These are phyloP conservation scores for Ministeria vibrans DNA, from an alignment of 78 protist species.

Conservation along the genomic window DNA sequence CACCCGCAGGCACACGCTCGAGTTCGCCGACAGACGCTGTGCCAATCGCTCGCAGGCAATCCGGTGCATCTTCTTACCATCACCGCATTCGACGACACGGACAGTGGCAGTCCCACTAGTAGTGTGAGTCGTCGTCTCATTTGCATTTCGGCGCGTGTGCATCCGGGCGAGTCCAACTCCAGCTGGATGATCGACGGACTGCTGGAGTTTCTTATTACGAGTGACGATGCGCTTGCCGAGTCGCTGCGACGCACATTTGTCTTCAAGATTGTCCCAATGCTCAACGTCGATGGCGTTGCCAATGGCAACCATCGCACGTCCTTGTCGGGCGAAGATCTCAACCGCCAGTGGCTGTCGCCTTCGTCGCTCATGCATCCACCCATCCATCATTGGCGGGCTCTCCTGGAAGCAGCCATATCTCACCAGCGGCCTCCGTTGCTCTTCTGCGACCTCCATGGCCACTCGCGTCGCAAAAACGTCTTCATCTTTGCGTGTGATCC, in stretches of 20 bases:
- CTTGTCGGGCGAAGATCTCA: constrained; percentile 52
- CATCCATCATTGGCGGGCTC: constrained; percentile 10
- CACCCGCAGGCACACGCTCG: neutral
- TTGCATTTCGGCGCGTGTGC: constrained; percentile 80
- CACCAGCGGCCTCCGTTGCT: too few species aligned
- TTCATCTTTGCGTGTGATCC: constrained; percentile 28
- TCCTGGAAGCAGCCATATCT: neutral
- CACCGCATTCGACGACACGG: constrained; percentile 21
- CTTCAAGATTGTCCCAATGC: constrained; percentile 65
- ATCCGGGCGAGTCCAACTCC: constrained; percentile 80
- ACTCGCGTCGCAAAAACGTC: constrained; percentile 17
- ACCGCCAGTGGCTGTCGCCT: constrained; percentile 49
- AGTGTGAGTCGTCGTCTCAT: constrained; percentile 27
- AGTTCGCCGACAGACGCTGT: constrained; percentile 8
- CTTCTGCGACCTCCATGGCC: constrained; percentile 45
- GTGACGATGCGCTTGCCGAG: constrained; percentile 22
- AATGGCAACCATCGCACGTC: constrained; percentile 52
- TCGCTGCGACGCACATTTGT: constrained; percentile 32
- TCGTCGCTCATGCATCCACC: constrained; percentile 16
- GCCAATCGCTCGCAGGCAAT: constrained; percentile 37
- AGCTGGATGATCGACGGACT: constrained; percentile 41
- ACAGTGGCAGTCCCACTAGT: constrained; percentile 3
- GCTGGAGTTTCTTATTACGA: neutral
- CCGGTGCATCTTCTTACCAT: constrained; percentile 30
- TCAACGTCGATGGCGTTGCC: constrained; percentile 78